Percentiles rank a stretch among this genome's conserved stretches.
These are phyloP conservation scores for Didymella exigua DNA, from an alignment of 2,329 filamentous ascomycete genomes.

Conservation along the genomic window DNA sequence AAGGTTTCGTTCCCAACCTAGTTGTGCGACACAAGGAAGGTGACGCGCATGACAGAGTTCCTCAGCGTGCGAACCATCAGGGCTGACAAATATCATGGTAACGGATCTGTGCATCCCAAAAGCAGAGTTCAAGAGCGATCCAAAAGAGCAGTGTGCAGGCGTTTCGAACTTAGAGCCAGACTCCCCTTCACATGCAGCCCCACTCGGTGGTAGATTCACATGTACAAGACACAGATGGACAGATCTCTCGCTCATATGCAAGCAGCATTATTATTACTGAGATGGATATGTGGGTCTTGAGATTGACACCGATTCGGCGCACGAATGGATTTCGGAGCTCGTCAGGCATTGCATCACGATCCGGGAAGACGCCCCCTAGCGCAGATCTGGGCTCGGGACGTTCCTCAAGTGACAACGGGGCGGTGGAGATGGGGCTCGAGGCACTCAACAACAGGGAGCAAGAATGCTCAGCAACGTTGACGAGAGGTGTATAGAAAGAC, in stretches of 20 bases:
- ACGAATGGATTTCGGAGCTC: not conserved
- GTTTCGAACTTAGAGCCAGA: not conserved
- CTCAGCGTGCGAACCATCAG: not conserved
- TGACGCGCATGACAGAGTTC: not conserved
- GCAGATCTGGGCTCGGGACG: constrained; percentile 14
- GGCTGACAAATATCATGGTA: not conserved
- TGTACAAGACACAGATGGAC: not conserved
- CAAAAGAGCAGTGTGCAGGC: not conserved
- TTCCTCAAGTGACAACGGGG: constrained; percentile 9
- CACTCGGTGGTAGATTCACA: too few relatives aligned
- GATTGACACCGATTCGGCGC: not conserved
- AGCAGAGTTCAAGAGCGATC: not conserved
- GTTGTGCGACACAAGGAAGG: constrained; percentile 5
- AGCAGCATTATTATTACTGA: too few relatives aligned
- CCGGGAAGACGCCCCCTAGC: constrained; percentile 6
- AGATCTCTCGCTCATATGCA: not conserved
- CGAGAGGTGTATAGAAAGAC: not conserved
- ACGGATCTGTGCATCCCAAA: not conserved
- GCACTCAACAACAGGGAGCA: not conserved
- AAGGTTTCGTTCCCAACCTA: constrained; percentile 2
- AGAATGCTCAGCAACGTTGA: not conserved
- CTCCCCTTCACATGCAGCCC: not conserved
- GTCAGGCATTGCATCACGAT: constrained; percentile 9
- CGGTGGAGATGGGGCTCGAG: not conserved
- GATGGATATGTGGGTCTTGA: too few relatives aligned